Percentiles rank a stretch among this genome's conserved stretches.
phyloP scores from a whole-genome alignment of 2,329 filamentous ascomycete species.

The Monilinia polystroma region DNA sequence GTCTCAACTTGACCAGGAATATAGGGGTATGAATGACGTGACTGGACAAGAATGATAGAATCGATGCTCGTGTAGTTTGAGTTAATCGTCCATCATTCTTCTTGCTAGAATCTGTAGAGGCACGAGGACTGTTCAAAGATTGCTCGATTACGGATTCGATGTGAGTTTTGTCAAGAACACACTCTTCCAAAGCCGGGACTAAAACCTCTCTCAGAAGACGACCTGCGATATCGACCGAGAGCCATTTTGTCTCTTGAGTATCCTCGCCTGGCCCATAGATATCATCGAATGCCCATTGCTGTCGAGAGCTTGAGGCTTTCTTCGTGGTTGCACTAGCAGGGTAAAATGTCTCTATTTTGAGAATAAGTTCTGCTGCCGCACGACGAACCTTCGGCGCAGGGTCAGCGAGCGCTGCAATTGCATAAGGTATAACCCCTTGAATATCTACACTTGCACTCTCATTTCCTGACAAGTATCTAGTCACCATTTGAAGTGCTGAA shows the following conservation, averaged over 20 bases:
- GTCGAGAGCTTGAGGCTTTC: conserved; percentile 43
- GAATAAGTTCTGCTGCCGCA: conserved; percentile 67
- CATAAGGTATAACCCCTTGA: conserved; percentile 81
- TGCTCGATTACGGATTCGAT: conserved; percentile 63
- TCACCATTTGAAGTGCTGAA: conserved; percentile 66
- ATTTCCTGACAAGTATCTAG: conserved; percentile 53
- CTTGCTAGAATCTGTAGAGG: conserved; percentile 43
- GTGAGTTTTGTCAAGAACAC: conserved; percentile 73
- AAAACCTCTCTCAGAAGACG: conserved; percentile 66
- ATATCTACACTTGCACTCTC: conserved; percentile 59
- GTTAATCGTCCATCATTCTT: conserved; percentile 51
- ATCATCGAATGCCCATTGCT: conserved; percentile 57
- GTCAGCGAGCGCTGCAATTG: conserved; percentile 72
- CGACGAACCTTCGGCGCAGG: conserved; percentile 72
- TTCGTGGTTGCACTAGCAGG: conserved; percentile 43
- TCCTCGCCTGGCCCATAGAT: conserved; percentile 62
- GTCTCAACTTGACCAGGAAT: conserved; percentile 63
- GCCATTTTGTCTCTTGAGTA: conserved; percentile 51
- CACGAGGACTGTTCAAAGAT: conserved; percentile 54
- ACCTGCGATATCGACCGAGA: conserved; percentile 56
- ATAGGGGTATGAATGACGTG: conserved; percentile 70
- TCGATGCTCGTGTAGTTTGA: conserved; percentile 59
- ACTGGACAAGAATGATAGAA: conserved; percentile 71
- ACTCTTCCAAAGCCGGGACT: conserved; percentile 80
- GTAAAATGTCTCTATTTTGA: conserved; percentile 54